Evolutionary conservation across 495 filamentous ascomycete species (phyloP), one percentile per base, ranked within the genome.

Genomic region (Beverwykella pulmonaria): DNA sequence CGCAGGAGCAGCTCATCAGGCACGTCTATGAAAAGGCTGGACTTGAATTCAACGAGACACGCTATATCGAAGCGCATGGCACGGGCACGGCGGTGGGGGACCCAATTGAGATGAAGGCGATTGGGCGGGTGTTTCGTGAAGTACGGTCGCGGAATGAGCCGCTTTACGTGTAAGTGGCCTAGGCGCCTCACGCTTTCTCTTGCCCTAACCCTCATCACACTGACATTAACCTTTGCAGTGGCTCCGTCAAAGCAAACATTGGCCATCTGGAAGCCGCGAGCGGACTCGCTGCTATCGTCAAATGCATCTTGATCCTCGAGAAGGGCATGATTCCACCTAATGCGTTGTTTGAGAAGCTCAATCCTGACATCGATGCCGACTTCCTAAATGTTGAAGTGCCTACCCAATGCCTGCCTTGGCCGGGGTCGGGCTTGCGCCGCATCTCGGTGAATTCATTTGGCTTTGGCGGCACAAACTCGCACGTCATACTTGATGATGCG

Each of bases 221-320:
- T 25, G 49, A 29, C 25, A n/a, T 19, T 6, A 48, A 48, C 5
- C 79, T 81, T 63, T 81, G 79, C 4, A 67, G 69, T 17, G 88
- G 90, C 67, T 86, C 86, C 0, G 78, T 85, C 1, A 87, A 91
- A 69, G 76, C 81, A 0, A 78, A 74, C 2, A 84, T 86, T 4
- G 83, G 86, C 58, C 41, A 47, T 20, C 57, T 53, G 14, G 76
- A 77, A 57, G 76, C 70, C 4, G 71, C 63, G 3, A 69, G 63
- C 58, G 76, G 76, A 30, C 59, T 82, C 9, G 79, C 79, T 15
- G 74, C 77, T 12, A 52, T 82, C 1, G 76, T 80, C 46, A 82
- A 81, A 44, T 63, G 74, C 6, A 65, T 80, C n/a, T 59, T 81
- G 6, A 57, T 65, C 10, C 72, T 82, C 29, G 78, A 82, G 53